phyloP scores from a whole-genome alignment of 441 rosid species.

The Corymbia citriodora region DNA sequence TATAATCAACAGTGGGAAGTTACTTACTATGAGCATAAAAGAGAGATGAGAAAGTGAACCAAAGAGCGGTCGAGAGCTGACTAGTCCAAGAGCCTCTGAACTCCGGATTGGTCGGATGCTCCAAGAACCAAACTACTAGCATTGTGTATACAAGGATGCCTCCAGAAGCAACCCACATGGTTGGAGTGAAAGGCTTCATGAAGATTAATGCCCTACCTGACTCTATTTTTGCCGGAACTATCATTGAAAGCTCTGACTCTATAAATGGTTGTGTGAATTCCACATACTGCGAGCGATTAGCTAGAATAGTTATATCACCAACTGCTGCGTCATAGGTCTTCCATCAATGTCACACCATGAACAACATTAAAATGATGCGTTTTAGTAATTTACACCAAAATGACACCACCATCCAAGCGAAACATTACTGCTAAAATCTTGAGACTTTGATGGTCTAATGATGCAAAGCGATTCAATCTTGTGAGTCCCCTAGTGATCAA shows the following conservation, averaged over 20 bases:
- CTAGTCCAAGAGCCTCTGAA: not conserved
- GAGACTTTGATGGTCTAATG: not conserved
- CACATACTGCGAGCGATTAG: constrained; percentile 12
- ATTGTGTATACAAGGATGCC: constrained; percentile 16
- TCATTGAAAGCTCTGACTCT: constrained; percentile 21
- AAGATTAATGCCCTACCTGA: constrained; percentile 14
- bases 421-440: not conserved
- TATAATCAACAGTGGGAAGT: not conserved
- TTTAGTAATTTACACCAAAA: not conserved
- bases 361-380: not conserved
- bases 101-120: constrained; percentile 12
- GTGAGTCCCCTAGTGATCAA: not conserved
- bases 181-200: constrained; percentile 12
- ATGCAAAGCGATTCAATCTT: not conserved
- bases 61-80: constrained; percentile 12
- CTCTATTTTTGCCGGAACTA: constrained; percentile 15
- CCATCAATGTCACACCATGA: not conserved
- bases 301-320: constrained; percentile 16
- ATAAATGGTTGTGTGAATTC: constrained; percentile 27
- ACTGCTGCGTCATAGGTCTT: constrained; percentile 24
- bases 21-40: constrained; percentile 21
- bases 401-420: not conserved
- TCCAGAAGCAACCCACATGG: constrained; percentile 14
- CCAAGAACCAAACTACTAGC: constrained; percentile 19
- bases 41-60: constrained; percentile 20